Evolutionary conservation across 2,329 filamentous ascomycete genomes (phyloP).

Genomic region (Thelonectria blattea): DNA sequence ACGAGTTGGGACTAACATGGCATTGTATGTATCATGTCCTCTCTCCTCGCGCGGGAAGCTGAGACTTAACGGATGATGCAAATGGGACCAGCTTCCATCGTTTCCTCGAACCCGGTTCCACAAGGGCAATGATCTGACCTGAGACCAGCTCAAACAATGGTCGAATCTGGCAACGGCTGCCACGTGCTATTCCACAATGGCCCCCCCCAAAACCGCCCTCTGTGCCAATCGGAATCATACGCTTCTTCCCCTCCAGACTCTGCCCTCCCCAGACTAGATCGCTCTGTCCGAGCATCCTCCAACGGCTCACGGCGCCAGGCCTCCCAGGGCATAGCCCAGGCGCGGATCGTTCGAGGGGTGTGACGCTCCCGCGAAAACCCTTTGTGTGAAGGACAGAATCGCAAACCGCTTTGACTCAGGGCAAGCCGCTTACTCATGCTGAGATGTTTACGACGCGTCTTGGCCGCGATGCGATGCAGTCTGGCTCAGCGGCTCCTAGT

Average conservation of each 20-base stretch:
- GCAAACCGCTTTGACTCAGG: neutral
- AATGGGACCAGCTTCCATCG: neutral
- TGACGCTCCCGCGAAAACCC: neutral
- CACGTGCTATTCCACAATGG: slow-evolving; percentile 30
- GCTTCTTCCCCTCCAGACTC: slow-evolving; percentile 7
- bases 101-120: slow-evolving; percentile 7
- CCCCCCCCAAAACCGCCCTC: neutral
- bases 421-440: no score
- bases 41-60: neutral
- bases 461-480: no score
- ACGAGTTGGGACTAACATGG: neutral
- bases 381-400: neutral
- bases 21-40: neutral
- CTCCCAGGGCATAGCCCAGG: slow-evolving; percentile 3
- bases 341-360: slow-evolving; percentile 14
- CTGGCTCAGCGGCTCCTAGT: neutral
- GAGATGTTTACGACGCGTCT: no score
- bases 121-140: slow-evolving; percentile 32
- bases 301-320: slow-evolving; percentile 5
- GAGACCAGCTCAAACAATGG: slow-evolving; percentile 36
- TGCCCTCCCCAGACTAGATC: slow-evolving; percentile 8
- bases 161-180: slow-evolving; percentile 31
- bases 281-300: slow-evolving; percentile 7
- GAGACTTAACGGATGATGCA: neutral
- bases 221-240: slow-evolving; percentile 31